Percentiles rank a stretch among this genome's conserved stretches.
phyloP scores from a whole-genome alignment of 2,329 filamentous ascomycete species.

The Arthrobotrys pseudoclavata region DNA sequence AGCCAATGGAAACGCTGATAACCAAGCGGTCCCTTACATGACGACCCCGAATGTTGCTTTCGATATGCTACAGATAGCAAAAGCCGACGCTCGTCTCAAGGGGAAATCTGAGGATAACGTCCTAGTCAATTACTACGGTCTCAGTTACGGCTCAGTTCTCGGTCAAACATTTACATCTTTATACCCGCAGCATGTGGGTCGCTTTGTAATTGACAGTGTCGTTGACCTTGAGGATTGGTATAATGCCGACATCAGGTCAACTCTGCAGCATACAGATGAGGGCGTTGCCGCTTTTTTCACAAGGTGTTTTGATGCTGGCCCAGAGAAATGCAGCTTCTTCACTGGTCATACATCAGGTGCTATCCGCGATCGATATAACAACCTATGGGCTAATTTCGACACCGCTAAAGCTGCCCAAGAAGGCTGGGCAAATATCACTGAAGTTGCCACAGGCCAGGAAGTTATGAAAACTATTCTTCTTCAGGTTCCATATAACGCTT shows the following conservation, averaged over 20 bases:
- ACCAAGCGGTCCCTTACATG: conserved; percentile 49
- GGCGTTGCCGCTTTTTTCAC: conserved; percentile 68
- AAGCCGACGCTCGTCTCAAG: conserved; percentile 49
- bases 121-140: conserved; percentile 68
- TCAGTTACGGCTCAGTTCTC: conserved; percentile 69
- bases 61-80: conserved; percentile 55
- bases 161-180: conserved; percentile 67
- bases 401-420: conserved; percentile 50
- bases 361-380: conserved; percentile 64
- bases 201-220: conserved; percentile 69
- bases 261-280: conserved; percentile 68
- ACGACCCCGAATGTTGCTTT: conserved; percentile 41
- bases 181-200: conserved; percentile 66
- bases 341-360: conserved; percentile 64
- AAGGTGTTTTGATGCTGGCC: conserved; percentile 67
- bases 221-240: conserved; percentile 67
- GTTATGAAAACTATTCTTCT: conserved; percentile 36
- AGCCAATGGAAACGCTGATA: conserved; percentile 30
- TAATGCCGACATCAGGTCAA: conserved; percentile 64
- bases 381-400: conserved; percentile 60
- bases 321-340: conserved; percentile 66
- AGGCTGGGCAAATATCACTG: conserved; percentile 61
- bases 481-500: conserved; percentile 32
- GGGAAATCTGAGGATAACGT: conserved; percentile 42
- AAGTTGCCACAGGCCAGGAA: conserved; percentile 42